These are phyloP conservation scores for Pseudozyma hubeiensis DNA, from an alignment of 1,284 basidiomycete species.

Conservation along the genomic window DNA sequence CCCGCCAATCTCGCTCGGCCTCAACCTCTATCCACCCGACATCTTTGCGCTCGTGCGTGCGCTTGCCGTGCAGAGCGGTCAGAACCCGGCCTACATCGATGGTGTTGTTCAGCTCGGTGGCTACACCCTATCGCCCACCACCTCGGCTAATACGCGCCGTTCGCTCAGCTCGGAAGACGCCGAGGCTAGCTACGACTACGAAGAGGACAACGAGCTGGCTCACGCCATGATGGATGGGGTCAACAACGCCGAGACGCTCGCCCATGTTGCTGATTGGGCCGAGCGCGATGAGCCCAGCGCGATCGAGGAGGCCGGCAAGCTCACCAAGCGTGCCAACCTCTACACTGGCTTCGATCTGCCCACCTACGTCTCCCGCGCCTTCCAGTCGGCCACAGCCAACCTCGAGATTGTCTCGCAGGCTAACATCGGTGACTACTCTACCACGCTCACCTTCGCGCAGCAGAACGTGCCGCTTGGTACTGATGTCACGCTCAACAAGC, in stretches of 20 bases:
- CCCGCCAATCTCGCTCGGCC: constrained; percentile 75
- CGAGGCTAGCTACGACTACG: constrained; percentile 39
- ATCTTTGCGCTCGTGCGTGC: constrained; percentile 79
- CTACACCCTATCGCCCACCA: constrained; percentile 74
- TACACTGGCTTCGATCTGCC: constrained; percentile 78
- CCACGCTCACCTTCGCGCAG: constrained; percentile 77
- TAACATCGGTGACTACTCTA: constrained; percentile 77
- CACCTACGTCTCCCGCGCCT: constrained; percentile 76
- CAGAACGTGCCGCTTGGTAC: constrained; percentile 74
- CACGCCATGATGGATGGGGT: constrained; percentile 51
- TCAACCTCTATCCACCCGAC: constrained; percentile 80
- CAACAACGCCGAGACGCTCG: constrained; percentile 68
- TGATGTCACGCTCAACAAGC: constrained; percentile 75
- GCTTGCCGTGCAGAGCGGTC: constrained; percentile 76
- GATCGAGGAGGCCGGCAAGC: constrained; percentile 66
- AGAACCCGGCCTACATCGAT: constrained; percentile 77
- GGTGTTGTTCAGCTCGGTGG: constrained; percentile 79
- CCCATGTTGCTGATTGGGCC: constrained; percentile 47
- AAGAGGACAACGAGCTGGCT: constrained; percentile 56
- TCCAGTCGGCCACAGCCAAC: constrained; percentile 76
- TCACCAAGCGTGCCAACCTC: constrained; percentile 69
- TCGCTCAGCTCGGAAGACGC: constrained; percentile 20
- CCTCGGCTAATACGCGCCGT: constrained; percentile 49
- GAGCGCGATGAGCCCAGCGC: constrained; percentile 34
- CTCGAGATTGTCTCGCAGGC: constrained; percentile 75